Base-by-base conservation (phyloP, 306 rosid species). In the Medicago ruthenica region DNA sequence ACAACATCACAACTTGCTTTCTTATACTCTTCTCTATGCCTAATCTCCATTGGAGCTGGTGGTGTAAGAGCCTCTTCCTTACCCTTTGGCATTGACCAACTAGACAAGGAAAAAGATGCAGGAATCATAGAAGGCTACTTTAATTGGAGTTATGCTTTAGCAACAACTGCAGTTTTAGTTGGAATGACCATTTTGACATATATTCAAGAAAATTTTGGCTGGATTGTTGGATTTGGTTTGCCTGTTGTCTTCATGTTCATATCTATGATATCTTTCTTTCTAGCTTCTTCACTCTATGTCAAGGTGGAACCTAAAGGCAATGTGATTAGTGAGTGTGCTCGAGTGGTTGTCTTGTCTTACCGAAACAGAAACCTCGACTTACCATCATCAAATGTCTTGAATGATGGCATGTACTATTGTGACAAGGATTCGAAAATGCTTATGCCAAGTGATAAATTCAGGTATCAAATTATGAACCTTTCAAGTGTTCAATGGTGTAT, bases 61-160 rank as follows among this genome's bases (percentile, higher is more conserved):
- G 60, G 70, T 40, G 60, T 74, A 74, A 74, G 78, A 42, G 70
- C 78, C 17, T 74, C 78, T 24, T 60, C 70, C 47, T 42, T 60
- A 44, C 59, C 78, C 78, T 74, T 60, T 60, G 59, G 45, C 9
- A 31, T 74, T 7, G 60, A 74, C 55, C 70, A 74, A 44, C 17
- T 74, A 74, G 4, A 3, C 66, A 54, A 3, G 21, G 59, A 73
- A 14, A 73, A 50, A 42, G 45, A 74, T 10, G 34, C 0, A n/a
- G 45, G 78, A 27, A 40, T 45, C 70, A 27, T 17, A 60, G 63
- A 51, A 1, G 18, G 47, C 31, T 60, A 60, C 78, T 24, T 74
- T 24, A 60, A 9, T 36, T 60, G 47, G 78, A 42, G 1, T 20
- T 61, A 22, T 44, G 78, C 47, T 42, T n/a, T 16, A 24, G 11